Percentiles rank a stretch among this genome's conserved stretches.
Evolutionary conservation across 495 filamentous ascomycete species (phyloP).

Genomic region (Umbilicaria muhlenbergii): DNA sequence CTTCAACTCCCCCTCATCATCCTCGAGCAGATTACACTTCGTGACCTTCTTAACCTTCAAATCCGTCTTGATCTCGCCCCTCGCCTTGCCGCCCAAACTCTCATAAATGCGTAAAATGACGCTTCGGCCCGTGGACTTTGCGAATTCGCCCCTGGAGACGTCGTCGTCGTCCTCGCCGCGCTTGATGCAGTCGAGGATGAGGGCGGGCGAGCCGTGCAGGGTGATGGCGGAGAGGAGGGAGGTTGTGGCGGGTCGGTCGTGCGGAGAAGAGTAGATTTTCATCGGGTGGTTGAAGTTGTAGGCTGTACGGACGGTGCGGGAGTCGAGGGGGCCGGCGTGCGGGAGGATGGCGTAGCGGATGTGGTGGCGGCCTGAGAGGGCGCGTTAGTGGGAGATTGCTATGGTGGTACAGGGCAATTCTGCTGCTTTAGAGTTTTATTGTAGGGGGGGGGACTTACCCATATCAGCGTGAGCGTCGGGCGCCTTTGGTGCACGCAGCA

Average conservation of each 20-base stretch:
- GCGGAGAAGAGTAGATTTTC: slow-evolving; percentile 21
- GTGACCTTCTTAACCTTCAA: slow-evolving; percentile 64
- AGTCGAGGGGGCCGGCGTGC: slow-evolving; percentile 53
- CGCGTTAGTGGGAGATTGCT: background rate
- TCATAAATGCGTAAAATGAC: slow-evolving; percentile 80
- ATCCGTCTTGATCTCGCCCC: slow-evolving; percentile 46
- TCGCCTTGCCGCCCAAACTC: slow-evolving; percentile 67
- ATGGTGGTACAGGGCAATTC: background rate
- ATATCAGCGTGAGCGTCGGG: slow-evolving; percentile 95
- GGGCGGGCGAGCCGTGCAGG: slow-evolving; percentile 37
- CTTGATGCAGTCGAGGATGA: slow-evolving; percentile 76
- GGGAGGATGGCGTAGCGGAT: slow-evolving; percentile 89
- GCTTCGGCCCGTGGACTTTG: slow-evolving; percentile 52
- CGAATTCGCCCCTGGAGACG: slow-evolving; percentile 55
- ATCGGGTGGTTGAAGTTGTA: slow-evolving; percentile 84
- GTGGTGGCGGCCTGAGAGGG: slow-evolving; percentile 40
- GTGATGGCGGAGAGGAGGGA: slow-evolving; percentile 34
- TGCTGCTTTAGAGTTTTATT: background rate
- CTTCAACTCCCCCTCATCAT: slow-evolving; percentile 37
- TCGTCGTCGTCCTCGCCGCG: slow-evolving; percentile 93
- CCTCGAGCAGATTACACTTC: slow-evolving; percentile 60
- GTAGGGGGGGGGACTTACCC: slow-evolving; percentile 28
- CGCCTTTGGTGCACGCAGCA: slow-evolving; percentile 87
- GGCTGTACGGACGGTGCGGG: slow-evolving; percentile 64
- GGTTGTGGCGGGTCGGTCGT: slow-evolving; percentile 15